Evolutionary conservation across 2,329 filamentous ascomycete species (phyloP).

Genomic region (Ophiocordyceps robertsii): DNA sequence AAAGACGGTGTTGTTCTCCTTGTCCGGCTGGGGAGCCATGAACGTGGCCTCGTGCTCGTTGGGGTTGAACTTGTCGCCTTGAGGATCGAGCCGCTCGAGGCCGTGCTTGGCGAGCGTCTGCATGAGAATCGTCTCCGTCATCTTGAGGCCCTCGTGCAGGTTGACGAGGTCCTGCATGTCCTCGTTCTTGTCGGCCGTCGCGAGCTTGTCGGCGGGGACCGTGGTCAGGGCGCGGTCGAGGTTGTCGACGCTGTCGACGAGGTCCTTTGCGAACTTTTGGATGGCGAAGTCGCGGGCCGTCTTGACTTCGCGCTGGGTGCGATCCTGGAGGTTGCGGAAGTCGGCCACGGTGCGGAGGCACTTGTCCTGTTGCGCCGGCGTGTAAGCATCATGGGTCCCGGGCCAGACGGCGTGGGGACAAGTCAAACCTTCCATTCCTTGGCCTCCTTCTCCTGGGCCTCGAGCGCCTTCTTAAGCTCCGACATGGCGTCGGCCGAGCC

Average conservation of each 20-base stretch:
- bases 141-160: conserved; percentile 80
- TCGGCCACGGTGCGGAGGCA: conserved; percentile 90
- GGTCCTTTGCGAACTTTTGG: conserved; percentile 87
- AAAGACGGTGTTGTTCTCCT: conserved; percentile 85
- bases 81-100: conserved; percentile 75
- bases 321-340: conserved; percentile 95
- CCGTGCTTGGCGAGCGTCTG: conserved; percentile 87
- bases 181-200: conserved; percentile 32
- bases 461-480: conserved; percentile 36
- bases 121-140: conserved; percentile 87
- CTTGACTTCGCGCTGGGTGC: conserved; percentile 82
- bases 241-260: conserved; percentile 93
- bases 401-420: neutral
- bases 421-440: conserved; percentile 75
- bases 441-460: conserved; percentile 37
- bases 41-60: conserved; percentile 96
- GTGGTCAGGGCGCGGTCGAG: conserved; percentile 80
- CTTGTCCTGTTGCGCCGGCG: conserved; percentile 56
- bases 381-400: neutral
- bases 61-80: conserved; percentile 82
- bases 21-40: conserved; percentile 74
- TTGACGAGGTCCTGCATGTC: conserved; percentile 59
- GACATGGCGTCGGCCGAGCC: conserved; percentile 22
- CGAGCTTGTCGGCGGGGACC: conserved; percentile 63
- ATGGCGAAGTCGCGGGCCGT: conserved; percentile 84